These are phyloP conservation scores for Cladosporium phlei DNA, from an alignment of 2,329 filamentous ascomycete species.

Conservation along the genomic window DNA sequence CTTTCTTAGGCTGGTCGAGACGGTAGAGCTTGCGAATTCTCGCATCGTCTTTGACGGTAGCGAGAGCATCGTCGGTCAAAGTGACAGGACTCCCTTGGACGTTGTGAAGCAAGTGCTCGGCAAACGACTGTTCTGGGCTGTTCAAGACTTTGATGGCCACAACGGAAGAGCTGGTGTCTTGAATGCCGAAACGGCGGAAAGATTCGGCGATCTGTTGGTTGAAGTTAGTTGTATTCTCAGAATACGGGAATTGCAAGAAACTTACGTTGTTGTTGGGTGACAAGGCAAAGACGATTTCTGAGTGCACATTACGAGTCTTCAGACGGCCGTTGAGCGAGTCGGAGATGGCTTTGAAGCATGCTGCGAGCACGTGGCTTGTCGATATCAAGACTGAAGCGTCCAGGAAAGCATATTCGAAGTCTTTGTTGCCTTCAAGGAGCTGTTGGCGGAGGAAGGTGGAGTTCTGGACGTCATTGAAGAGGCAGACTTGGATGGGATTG, in stretches of 20 bases:
- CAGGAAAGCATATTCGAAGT: slow-evolving; percentile 90
- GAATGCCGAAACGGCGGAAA: slow-evolving; percentile 82
- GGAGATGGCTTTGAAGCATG: slow-evolving; percentile 71
- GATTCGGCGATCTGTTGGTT: slow-evolving; percentile 75
- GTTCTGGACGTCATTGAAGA: slow-evolving; percentile 76
- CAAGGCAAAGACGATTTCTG: slow-evolving; percentile 76
- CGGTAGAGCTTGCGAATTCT: slow-evolving; percentile 85
- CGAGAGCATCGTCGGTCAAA: slow-evolving; percentile 62
- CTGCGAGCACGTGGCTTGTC: slow-evolving; percentile 66
- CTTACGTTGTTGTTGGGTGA: slow-evolving; percentile 77
- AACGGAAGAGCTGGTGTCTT: slow-evolving; percentile 64
- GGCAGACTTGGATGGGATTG: slow-evolving; percentile 60
- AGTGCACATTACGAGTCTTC: slow-evolving; percentile 81
- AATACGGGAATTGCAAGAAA: neutral
- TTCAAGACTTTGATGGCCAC: slow-evolving; percentile 73
- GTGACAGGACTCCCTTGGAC: slow-evolving; percentile 58
- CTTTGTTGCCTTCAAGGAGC: slow-evolving; percentile 74
- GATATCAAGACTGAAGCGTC: slow-evolving; percentile 76
- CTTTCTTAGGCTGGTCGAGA: slow-evolving; percentile 53
- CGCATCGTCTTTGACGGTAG: slow-evolving; percentile 56
- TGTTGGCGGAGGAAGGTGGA: slow-evolving; percentile 73
- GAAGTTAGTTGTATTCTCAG: neutral
- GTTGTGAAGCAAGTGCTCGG: slow-evolving; percentile 56
- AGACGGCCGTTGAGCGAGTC: slow-evolving; percentile 57
- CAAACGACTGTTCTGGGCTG: slow-evolving; percentile 36